phyloP scores from a whole-genome alignment of 2,329 filamentous ascomycete genomes.

The Dothistroma pini region DNA sequence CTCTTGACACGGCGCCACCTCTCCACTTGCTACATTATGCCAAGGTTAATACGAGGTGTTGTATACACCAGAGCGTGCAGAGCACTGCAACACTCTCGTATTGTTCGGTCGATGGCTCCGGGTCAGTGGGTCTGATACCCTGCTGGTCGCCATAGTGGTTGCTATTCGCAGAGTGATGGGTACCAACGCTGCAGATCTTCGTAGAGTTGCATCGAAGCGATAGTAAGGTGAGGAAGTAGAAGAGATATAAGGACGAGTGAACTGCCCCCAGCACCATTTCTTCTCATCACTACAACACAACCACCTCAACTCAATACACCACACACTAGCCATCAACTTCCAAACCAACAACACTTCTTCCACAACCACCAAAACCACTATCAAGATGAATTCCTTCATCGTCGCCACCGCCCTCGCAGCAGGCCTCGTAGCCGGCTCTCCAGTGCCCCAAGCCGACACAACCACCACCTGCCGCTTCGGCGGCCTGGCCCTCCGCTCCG shows the following conservation, averaged over 20 bases:
- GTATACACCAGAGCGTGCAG: not conserved
- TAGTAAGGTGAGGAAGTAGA: not conserved
- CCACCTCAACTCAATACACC: not conserved
- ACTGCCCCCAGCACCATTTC: not conserved
- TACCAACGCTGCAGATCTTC: not conserved
- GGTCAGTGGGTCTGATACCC: not conserved
- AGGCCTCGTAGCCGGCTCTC: slow-evolving; percentile 19
- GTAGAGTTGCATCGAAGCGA: not conserved
- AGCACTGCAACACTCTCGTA: not conserved
- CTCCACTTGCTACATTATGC: not conserved
- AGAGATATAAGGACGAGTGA: slow-evolving; percentile 1
- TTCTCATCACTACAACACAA: not conserved
- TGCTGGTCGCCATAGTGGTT: not conserved
- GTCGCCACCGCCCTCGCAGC: slow-evolving; percentile 20
- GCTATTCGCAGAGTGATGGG: not conserved
- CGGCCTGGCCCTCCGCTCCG: slow-evolving; percentile 23
- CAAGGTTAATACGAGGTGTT: not conserved
- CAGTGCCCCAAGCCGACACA: slow-evolving; percentile 10
- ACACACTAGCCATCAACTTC: not conserved
- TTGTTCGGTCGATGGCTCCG: not conserved
- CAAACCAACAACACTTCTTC: slow-evolving; percentile 1
- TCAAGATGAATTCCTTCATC: slow-evolving; percentile 27
- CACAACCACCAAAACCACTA: not conserved
- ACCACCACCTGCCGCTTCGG: slow-evolving; percentile 15
- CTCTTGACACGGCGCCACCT: not conserved